Base-by-base conservation (phyloP, 2,329 filamentous ascomycete species). In the Pleomassaria siparia region DNA sequence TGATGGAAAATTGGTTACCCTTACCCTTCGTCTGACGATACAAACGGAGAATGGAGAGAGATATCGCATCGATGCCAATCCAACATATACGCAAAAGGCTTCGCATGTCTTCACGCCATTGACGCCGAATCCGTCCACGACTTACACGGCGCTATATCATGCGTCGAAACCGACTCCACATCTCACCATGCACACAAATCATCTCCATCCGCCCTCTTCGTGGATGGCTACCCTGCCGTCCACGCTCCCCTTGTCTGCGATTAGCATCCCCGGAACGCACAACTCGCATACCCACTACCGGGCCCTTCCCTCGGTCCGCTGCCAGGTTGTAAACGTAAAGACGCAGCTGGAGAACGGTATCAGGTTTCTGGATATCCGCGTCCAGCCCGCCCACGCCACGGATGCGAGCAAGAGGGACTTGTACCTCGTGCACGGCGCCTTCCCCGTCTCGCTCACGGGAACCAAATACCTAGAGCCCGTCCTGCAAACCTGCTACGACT, bases 231-330 rank as follows among this genome's bases (percentile, higher is more conserved):
- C 85, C 51, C 78, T 97, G 33, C 77, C 80, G 50, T 82, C 91
- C 62, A 79, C 84, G 16, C 86, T 83, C 43, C 84, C 89, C 1
- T 77, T 97, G 4, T 88, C 89, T 1, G 80, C 86, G 2, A 82
- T 99, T 41, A 94, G 88, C 41, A 94, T 97, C 53, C 94, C 94
- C 0, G 94, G 94, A 54, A 96, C 94, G 0, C 94, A 99, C 77
- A 97, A 99, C 74, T 89, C 88, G 15, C 89, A 94, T 6, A 95
- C 91, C 9, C 87, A 83, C 73, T 80, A 95, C 76, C 80, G 83
- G 40, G 91, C 94, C 11, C 80, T 96, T 4, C 94, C 94, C 1
- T 95, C 90, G 1, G 94, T 97, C 29, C 87, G 94, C 30, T 97
- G 94, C 72, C 94, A 99, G 74, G 86, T 88, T 26, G 89, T 91